phyloP scores from a whole-genome alignment of 148 eudicot species.

The Beta vulgaris region DNA sequence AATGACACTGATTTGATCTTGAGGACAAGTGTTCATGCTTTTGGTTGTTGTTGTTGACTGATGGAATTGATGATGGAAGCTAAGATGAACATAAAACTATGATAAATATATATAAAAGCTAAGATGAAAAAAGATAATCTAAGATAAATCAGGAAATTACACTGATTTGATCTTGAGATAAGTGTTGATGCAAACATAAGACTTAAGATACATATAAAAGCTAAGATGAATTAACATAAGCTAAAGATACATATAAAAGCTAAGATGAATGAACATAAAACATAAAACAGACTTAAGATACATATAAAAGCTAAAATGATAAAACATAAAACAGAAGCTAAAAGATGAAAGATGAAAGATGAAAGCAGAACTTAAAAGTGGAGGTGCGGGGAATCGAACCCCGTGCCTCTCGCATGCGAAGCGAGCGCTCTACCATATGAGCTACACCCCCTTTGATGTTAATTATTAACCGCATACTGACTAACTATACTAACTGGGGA shows the following conservation, averaged over 20 bases:
- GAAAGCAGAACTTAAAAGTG: slow-evolving; percentile 14
- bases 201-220: too few relatives aligned
- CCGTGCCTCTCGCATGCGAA: slow-evolving; percentile 88
- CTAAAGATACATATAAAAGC: not conserved
- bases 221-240: not conserved
- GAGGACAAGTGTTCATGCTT: slow-evolving; percentile 23
- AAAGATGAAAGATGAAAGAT: not conserved
- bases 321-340: too few relatives aligned
- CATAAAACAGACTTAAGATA: too few relatives aligned
- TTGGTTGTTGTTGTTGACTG: too few relatives aligned
- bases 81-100: not conserved
- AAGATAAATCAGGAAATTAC: too few relatives aligned
- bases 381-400: slow-evolving; percentile 97
- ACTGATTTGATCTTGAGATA: too few relatives aligned
- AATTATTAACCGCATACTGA: too few relatives aligned
- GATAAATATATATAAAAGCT: not conserved
- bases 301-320: too few relatives aligned
- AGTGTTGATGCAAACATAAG: too few relatives aligned
- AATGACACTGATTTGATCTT: not conserved
- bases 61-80: too few relatives aligned
- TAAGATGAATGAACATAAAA: not conserved
- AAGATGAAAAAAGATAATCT: too few relatives aligned
- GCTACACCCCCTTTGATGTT: slow-evolving; percentile 65
- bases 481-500: too few relatives aligned
- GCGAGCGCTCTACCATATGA: slow-evolving; percentile 92